Percentiles rank a stretch among this genome's conserved stretches.
phyloP scores from a whole-genome alignment of 2,329 filamentous ascomycete genomes.

The Calonectria pteridis region DNA sequence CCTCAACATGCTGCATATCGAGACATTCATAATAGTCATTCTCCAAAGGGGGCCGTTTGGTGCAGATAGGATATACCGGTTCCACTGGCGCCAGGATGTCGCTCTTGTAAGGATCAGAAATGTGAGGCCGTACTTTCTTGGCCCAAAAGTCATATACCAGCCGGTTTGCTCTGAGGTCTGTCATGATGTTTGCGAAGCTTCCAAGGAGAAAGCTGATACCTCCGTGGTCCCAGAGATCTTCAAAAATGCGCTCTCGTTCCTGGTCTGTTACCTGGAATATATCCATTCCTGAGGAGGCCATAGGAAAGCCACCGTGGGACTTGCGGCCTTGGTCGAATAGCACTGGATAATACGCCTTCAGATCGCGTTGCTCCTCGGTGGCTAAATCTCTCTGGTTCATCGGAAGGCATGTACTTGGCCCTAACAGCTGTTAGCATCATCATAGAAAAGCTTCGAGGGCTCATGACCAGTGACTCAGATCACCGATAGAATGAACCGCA shows the following conservation, averaged over 20 bases:
- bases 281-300: neutral
- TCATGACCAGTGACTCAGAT: neutral
- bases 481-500: no score
- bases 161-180: neutral
- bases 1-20: neutral
- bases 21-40: neutral
- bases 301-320: neutral
- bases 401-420: neutral
- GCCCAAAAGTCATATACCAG: neutral
- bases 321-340: neutral
- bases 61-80: neutral
- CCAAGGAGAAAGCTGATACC: neutral
- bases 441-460: neutral
- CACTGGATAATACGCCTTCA: neutral
- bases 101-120: neutral
- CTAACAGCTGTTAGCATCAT: neutral
- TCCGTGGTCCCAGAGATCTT: neutral
- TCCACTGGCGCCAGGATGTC: neutral
- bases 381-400: neutral
- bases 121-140: neutral
- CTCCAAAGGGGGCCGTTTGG: neutral
- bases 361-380: neutral
- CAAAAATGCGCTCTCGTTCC: neutral
- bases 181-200: neutral
- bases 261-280: neutral